Evolutionary conservation across 371 early-diverging fungal genomes (phyloP).

Genomic region (Apophysomyces trapeziformis): DNA sequence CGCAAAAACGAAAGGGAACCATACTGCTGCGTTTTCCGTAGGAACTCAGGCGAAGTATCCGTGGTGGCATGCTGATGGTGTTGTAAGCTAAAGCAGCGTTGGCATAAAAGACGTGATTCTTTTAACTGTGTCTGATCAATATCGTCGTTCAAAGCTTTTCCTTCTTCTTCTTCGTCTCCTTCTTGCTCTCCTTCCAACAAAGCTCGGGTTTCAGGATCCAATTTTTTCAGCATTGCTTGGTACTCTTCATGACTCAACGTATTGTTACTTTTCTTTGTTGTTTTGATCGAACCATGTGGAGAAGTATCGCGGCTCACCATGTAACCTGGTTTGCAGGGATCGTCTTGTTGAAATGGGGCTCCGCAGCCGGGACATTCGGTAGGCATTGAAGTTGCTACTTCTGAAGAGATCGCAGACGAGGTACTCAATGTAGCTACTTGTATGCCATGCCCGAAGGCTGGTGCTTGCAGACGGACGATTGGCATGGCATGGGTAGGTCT

Average conservation of each 20-base stretch:
- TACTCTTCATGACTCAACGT: constrained; percentile 49
- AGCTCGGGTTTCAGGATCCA: constrained; percentile 44
- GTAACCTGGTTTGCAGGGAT: constrained; percentile 57
- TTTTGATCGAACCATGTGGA: constrained; percentile 22
- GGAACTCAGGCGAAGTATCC: constrained; percentile 40
- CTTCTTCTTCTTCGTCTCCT: neutral
- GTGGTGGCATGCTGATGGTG: constrained; percentile 54
- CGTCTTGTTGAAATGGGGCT: constrained; percentile 61
- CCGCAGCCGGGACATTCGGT: constrained; percentile 73
- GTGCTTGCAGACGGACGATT: neutral
- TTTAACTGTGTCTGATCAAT: constrained; percentile 7
- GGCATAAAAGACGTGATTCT: constrained; percentile 54
- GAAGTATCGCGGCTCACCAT: constrained; percentile 31
- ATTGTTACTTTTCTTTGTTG: constrained; percentile 25
- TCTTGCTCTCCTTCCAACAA: constrained; percentile 21
- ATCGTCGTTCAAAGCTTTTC: neutral
- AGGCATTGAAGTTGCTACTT: neutral
- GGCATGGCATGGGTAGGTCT: neutral
- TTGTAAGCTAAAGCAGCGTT: constrained; percentile 61
- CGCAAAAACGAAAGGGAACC: constrained; percentile 59
- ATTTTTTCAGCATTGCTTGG: constrained; percentile 18
- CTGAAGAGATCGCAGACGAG: neutral
- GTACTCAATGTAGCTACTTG: neutral
- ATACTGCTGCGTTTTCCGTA: constrained; percentile 58
- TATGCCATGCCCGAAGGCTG: neutral